Evolutionary conservation across 192 early-diverging fungal species (phyloP).

Genomic region (Linnemannia hyalina): DNA sequence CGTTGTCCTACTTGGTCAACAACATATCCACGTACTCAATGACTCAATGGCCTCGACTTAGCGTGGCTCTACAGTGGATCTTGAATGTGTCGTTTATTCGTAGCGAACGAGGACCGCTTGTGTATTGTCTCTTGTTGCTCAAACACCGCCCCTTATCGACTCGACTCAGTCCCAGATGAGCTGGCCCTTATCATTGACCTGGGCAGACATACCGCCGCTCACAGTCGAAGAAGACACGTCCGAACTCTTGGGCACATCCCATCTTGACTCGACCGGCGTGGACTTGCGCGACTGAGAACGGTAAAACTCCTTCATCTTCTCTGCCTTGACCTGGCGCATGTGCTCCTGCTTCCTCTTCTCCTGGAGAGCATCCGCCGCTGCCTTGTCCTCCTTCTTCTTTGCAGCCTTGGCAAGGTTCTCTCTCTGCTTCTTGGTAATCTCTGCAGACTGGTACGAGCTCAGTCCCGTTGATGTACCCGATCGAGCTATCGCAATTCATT

Average conservation of each 20-base stretch:
- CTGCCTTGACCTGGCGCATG: constrained; percentile 60
- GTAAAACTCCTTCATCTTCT: constrained; percentile 63
- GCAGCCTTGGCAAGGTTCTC: constrained; percentile 70
- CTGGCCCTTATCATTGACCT: constrained; percentile 53
- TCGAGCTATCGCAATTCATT: constrained; percentile 24
- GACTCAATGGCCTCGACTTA: too few relatives aligned
- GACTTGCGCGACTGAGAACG: constrained; percentile 50
- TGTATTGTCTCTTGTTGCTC: background rate
- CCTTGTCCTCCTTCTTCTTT: constrained; percentile 69
- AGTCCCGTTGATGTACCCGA: constrained; percentile 17
- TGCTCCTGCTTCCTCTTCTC: constrained; percentile 69
- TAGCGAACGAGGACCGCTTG: too few relatives aligned
- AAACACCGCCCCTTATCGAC: background rate
- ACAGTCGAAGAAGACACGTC: constrained; percentile 40
- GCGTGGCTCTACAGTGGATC: background rate
- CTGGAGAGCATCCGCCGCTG: constrained; percentile 62
- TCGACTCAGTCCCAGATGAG: constrained; percentile 62
- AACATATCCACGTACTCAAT: too few relatives aligned
- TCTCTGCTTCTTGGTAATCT: constrained; percentile 73
- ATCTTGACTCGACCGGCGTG: constrained; percentile 42
- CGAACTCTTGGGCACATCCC: constrained; percentile 44
- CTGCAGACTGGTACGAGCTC: constrained; percentile 38
- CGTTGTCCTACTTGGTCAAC: too few relatives aligned
- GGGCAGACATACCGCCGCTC: constrained; percentile 39
- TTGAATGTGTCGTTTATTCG: background rate